A percentile compares a stretch with the other conserved stretches of the same genome.
Conservation (phyloP, 805 yeast species). For the Saccharomycopsis selenospora region DNA sequence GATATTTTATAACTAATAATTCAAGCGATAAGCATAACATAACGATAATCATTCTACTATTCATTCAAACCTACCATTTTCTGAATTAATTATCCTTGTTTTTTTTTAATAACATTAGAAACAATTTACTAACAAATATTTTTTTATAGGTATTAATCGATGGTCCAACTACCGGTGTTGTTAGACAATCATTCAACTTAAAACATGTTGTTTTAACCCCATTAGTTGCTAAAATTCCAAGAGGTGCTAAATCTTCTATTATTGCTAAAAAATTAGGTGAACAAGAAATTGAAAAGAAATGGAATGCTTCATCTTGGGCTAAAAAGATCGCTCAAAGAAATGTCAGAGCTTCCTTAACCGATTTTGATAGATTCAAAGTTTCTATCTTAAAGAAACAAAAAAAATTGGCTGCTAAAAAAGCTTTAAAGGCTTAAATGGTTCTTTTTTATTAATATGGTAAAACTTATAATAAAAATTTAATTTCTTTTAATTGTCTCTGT, state of each 20-base stretch:
- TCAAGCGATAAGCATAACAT: no score
- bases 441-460: no score
- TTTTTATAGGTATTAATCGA: conserved; percentile 72
- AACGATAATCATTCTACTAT: no score
- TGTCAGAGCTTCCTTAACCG: conserved; percentile 88
- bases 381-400: conserved; percentile 95
- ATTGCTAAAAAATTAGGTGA: conserved; percentile 92
- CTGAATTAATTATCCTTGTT: no score
- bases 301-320: conserved; percentile 95
- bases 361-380: conserved; percentile 99
- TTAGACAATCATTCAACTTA: conserved; percentile 87
- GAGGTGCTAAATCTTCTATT: conserved; percentile 84
- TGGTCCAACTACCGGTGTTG: conserved; percentile 85
- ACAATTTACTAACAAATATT: conserved; percentile 24
- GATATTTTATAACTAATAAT: no score
- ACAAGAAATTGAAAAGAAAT: conserved; percentile 79
- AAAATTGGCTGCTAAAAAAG: conserved; percentile 86
- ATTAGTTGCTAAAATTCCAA: conserved; percentile 76
- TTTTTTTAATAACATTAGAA: no score
- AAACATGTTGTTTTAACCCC: conserved; percentile 90
- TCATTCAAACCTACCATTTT: no score
- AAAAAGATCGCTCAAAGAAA: conserved; percentile 94
- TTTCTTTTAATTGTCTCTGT: no score
- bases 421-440: background rate
- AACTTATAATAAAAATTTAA: no score